Evolutionary conservation across 2,329 filamentous ascomycete species (phyloP), one percentile per base, ranked within the genome.

Genomic region (Aspergillus viridinutans): DNA sequence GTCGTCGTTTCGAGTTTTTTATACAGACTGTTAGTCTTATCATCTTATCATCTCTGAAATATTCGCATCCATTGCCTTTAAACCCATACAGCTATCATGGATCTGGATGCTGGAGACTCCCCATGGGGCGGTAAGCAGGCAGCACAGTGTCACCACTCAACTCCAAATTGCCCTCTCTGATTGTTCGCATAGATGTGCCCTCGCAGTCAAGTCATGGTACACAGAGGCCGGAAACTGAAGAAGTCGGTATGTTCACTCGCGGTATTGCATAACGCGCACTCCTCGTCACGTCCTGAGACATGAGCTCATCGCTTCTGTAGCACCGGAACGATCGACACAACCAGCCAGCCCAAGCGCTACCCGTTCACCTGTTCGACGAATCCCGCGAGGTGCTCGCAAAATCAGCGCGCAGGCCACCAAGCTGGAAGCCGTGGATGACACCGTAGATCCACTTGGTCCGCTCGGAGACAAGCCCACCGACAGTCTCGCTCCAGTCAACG

Each of bases 371-470:
- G 75, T 74, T 53, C 76, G 73, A 61, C 78, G 80, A 69, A 80
- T 76, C 47, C 79, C 81, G 17, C 77, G 83, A 61, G 76, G 76
- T n/a, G 76, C 79, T 54, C 80, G 83, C 59, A 83, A 84, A 69
- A 79, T 85, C 67, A 83, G 77, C 67, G 80, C 80, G 38, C 83
- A 86, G 67, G 80, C 84, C 32, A 87, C 84, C 47, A 82, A 81
- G 55, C 76, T 87, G 59, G 84, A 87, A 73, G 82, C 82, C 52
- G 83, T 86, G 58, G 85, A 86, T 63, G 81, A 85, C 67, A 80
- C 83, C 48, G 75, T 85, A 57, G 85, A 85, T 54, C 85, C 85
- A 29, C 75, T 88, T 49, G 85, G 85, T 48, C 84, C 84, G 50
- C 72, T 86, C 17, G 83, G 83, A 35, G 81, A 81, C 58, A 74